These are phyloP conservation scores for Trametopsis cervina DNA, from an alignment of 768 basidiomycete genomes.

Conservation along the genomic window DNA sequence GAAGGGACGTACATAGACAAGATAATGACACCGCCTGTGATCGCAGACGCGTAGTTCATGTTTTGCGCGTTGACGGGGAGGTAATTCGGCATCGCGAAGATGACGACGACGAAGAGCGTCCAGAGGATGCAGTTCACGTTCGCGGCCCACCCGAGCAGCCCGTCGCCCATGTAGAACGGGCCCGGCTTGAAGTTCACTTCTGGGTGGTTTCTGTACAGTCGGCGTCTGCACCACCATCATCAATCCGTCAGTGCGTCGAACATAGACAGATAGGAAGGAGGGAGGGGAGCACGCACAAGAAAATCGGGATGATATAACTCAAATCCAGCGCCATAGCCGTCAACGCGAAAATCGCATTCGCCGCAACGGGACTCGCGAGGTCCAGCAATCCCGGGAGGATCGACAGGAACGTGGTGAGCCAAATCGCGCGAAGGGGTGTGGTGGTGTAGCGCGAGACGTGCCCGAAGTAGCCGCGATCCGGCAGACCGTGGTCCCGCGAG, in stretches of 20 bases:
- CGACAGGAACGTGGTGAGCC: conserved; percentile 59
- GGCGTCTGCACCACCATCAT: conserved; percentile 31
- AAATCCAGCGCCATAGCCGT: conserved; percentile 73
- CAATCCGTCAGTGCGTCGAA: too few species aligned
- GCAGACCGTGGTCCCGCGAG: conserved; percentile 71
- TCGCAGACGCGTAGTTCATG: conserved; percentile 57
- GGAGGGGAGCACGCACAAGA: conserved; percentile 31
- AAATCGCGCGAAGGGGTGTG: conserved; percentile 75
- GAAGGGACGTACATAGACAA: conserved; percentile 23
- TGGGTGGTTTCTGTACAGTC: conserved; percentile 63
- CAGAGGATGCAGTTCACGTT: conserved; percentile 63
- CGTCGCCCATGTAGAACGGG: conserved; percentile 79
- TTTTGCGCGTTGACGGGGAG: conserved; percentile 62
- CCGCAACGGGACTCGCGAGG: conserved; percentile 70
- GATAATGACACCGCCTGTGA: conserved; percentile 28
- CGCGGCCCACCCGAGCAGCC: conserved; percentile 50
- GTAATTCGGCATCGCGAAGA: conserved; percentile 67
- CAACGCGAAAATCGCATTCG: conserved; percentile 77
- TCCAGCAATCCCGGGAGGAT: conserved; percentile 69
- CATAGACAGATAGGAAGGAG: too few species aligned
- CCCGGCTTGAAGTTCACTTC: conserved; percentile 83
- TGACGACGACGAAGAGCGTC: conserved; percentile 62
- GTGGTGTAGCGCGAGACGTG: conserved; percentile 52
- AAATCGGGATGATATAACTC: conserved; percentile 80
- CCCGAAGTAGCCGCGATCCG: conserved; percentile 75